A percentile compares a stretch with the other conserved stretches of the same genome.
Conservation (phyloP, 805 yeast genomes). For the Clavispora asparagi region DNA sequence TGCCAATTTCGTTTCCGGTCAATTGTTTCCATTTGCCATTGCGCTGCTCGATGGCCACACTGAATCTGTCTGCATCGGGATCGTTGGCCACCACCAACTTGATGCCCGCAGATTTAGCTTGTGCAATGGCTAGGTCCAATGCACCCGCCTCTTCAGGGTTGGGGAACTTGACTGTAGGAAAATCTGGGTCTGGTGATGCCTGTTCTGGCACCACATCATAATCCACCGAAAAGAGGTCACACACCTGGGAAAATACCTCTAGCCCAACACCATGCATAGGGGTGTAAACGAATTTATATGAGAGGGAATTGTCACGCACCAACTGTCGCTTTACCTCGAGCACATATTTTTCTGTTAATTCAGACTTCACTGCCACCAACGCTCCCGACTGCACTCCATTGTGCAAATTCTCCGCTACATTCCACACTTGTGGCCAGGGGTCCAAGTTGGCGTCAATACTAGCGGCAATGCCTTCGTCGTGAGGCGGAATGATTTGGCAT, state of each 20-base stretch:
- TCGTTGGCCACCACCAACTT: conserved; percentile 79
- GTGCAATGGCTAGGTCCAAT: conserved; percentile 57
- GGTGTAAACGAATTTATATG: conserved; percentile 67
- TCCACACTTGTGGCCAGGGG: conserved; percentile 56
- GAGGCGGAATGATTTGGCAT: conserved; percentile 94
- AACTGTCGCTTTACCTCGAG: conserved; percentile 22
- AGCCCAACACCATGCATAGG: conserved; percentile 96
- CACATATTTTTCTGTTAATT: conserved; percentile 40
- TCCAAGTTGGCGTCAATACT: conserved; percentile 54
- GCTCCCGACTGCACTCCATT: conserved; percentile 17
- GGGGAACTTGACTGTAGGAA: conserved; percentile 84
- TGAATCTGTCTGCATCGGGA: conserved; percentile 95
- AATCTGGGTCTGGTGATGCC: conserved; percentile 72
- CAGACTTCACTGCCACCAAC: conserved; percentile 38
- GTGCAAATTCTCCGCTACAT: conserved; percentile 33
- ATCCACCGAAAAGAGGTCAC: conserved; percentile 30
- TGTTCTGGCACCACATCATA: conserved; percentile 56
- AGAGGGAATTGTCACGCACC: conserved; percentile 19
- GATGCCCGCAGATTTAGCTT: conserved; percentile 50
- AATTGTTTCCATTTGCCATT: conserved; percentile 64
- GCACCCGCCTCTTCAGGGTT: conserved; percentile 97
- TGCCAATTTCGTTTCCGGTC: conserved; percentile 89
- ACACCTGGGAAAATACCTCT: conserved; percentile 46
- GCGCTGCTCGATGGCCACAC: conserved; percentile 58
- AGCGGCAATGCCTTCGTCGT: conserved; percentile 67